Conservation (phyloP, 768 basidiomycete genomes). For the Suillus subluteus region DNA sequence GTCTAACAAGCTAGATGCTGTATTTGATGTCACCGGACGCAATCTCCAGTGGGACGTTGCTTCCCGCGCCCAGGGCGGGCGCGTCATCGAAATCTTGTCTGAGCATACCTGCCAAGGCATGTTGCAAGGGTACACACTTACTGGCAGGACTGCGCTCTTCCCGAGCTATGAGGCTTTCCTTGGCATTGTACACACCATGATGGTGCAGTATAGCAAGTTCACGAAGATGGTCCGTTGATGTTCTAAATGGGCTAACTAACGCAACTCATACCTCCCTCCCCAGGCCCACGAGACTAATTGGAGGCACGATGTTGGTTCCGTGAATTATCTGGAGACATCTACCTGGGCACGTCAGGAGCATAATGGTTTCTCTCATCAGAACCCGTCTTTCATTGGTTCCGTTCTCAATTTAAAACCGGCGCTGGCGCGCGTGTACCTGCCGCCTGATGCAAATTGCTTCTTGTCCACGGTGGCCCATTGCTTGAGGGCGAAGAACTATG, state of each 20-base stretch:
- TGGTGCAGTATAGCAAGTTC: conserved; percentile 90
- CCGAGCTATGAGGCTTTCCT: conserved; percentile 92
- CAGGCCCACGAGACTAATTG: conserved; percentile 66
- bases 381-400: conserved; percentile 84
- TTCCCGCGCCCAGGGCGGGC: conserved; percentile 70
- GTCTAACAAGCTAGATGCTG: conserved; percentile 86
- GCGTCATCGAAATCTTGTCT: conserved; percentile 86
- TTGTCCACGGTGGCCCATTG: conserved; percentile 85
- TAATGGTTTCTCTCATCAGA: conserved; percentile 90
- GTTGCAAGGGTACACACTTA: conserved; percentile 92
- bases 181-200: conserved; percentile 89
- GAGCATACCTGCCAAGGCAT: conserved; percentile 91
- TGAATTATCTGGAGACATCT: conserved; percentile 88
- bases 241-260: background rate
- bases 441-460: conserved; percentile 90
- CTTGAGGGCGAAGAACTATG: conserved; percentile 80
- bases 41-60: conserved; percentile 87
- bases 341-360: conserved; percentile 88
- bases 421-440: conserved; percentile 78
- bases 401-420: conserved; percentile 78
- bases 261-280: background rate
- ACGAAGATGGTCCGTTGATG: conserved; percentile 65
- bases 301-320: conserved; percentile 69
- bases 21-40: conserved; percentile 66
- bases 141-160: conserved; percentile 84